Conservation (phyloP, 2,329 filamentous ascomycete genomes). For the Colletotrichum musae region DNA sequence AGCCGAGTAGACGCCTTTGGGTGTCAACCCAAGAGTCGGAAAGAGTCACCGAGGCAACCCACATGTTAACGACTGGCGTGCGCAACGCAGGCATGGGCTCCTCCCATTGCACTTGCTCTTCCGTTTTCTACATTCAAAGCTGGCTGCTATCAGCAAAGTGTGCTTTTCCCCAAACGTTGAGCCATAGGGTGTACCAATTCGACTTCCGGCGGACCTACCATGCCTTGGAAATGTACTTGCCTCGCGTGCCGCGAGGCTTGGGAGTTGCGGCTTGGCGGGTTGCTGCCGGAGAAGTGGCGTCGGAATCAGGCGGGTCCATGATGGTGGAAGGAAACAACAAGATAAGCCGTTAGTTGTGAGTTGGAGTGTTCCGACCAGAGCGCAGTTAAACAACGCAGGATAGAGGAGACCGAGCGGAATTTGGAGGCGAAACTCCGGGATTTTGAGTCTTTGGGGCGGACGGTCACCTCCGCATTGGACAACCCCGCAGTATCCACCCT, state of each 20-base stretch:
- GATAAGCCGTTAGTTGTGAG: background rate
- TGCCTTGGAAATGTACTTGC: slow-evolving; percentile 38
- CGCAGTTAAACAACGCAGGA: background rate
- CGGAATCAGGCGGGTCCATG: slow-evolving; percentile 28
- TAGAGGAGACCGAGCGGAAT: slow-evolving; percentile 10
- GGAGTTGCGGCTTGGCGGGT: slow-evolving; percentile 1
- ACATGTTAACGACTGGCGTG: slow-evolving; percentile 35
- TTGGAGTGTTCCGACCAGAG: background rate
- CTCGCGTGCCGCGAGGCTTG: slow-evolving; percentile 25
- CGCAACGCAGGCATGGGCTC: slow-evolving; percentile 32
- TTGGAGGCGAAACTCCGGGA: slow-evolving; percentile 13
- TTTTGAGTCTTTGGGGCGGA: background rate
- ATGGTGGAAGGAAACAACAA: background rate
- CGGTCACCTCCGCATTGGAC: background rate
- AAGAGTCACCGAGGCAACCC: background rate
- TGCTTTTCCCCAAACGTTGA: background rate
- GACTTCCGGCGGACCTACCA: slow-evolving; percentile 18
- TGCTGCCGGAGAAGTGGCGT: slow-evolving; percentile 7
- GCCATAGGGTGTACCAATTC: background rate
- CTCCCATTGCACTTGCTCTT: slow-evolving; percentile 40
- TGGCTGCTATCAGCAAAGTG: background rate
- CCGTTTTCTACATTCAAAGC: slow-evolving; percentile 33
- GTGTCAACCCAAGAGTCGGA: background rate
- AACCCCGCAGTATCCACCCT: background rate
- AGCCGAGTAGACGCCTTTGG: slow-evolving; percentile 21